phyloP scores from a whole-genome alignment of 2,329 filamentous ascomycete genomes.

The Ophiognomonia clavigignenti-juglandacearum region DNA sequence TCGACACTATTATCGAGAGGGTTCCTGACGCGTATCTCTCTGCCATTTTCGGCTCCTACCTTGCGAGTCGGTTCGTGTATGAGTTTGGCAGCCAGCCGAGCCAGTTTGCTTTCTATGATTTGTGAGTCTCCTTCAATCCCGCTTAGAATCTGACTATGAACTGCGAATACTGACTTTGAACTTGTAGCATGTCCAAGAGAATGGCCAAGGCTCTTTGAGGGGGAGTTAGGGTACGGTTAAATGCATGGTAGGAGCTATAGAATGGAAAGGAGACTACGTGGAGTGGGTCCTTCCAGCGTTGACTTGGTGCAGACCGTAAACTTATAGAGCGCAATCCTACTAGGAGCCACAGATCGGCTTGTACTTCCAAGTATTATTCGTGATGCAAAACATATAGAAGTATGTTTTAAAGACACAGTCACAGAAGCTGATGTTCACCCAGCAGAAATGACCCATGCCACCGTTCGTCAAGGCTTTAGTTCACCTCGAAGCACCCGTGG shows the following conservation, averaged over 20 bases:
- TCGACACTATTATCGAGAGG: conserved; percentile 79
- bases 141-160: background rate
- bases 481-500: too few relatives aligned
- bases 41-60: conserved; percentile 92
- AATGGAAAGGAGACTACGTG: too few relatives aligned
- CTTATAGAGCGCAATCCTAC: too few relatives aligned
- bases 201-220: conserved; percentile 41
- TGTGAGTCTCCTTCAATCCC: conserved; percentile 55
- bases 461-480: too few relatives aligned
- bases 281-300: too few relatives aligned
- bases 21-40: conserved; percentile 90
- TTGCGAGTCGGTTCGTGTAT: conserved; percentile 95
- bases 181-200: conserved; percentile 58
- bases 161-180: conserved; percentile 25
- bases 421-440: too few relatives aligned
- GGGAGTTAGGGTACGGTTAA: background rate
- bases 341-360: too few relatives aligned
- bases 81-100: conserved; percentile 87
- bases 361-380: too few relatives aligned
- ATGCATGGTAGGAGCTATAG: background rate
- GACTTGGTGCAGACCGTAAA: too few relatives aligned
- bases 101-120: conserved; percentile 98
- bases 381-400: too few relatives aligned
- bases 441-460: too few relatives aligned
- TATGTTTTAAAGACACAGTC: too few relatives aligned